Conservation (phyloP, 495 filamentous ascomycete species). For the Aspergillus coremiiformis region DNA sequence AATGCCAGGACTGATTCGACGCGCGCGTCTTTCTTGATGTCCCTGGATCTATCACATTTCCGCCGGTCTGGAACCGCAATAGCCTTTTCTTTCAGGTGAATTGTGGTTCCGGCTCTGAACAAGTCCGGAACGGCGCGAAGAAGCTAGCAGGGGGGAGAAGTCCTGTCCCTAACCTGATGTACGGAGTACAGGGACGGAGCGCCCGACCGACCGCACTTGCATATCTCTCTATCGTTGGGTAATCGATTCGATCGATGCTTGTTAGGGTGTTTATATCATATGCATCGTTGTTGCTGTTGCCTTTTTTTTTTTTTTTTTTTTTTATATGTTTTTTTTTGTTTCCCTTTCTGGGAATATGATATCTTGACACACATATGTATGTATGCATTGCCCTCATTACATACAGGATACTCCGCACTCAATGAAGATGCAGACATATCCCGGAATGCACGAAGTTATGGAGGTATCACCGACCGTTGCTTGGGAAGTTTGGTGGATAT, state of each 20-base stretch:
- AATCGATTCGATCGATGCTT: not conserved
- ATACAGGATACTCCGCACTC: not conserved
- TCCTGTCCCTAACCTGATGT: too few relatives aligned
- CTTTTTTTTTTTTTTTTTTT: too few relatives aligned
- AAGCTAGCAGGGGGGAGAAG: not conserved
- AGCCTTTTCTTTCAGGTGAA: not conserved
- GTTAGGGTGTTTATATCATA: not conserved
- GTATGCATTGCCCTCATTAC: not conserved
- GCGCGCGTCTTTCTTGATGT: not conserved
- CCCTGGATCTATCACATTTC: slow-evolving; percentile 19
- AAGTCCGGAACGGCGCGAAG: not conserved
- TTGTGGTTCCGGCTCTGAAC: not conserved
- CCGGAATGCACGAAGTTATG: not conserved
- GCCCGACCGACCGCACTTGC: not conserved
- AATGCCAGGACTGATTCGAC: not conserved
- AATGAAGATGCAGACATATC: not conserved
- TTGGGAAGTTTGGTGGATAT: not conserved
- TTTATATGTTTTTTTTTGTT: too few relatives aligned
- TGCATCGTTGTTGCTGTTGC: not conserved
- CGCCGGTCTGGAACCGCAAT: slow-evolving; percentile 13
- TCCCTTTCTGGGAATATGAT: too few relatives aligned
- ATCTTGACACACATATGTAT: not conserved
- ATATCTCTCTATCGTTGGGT: not conserved
- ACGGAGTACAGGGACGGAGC: not conserved
- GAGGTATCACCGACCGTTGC: too few relatives aligned